A percentile compares a stretch with the other conserved stretches of the same genome.
Evolutionary conservation across 2,329 filamentous ascomycete species (phyloP).

Genomic region (Scedosporium dehoogii): DNA sequence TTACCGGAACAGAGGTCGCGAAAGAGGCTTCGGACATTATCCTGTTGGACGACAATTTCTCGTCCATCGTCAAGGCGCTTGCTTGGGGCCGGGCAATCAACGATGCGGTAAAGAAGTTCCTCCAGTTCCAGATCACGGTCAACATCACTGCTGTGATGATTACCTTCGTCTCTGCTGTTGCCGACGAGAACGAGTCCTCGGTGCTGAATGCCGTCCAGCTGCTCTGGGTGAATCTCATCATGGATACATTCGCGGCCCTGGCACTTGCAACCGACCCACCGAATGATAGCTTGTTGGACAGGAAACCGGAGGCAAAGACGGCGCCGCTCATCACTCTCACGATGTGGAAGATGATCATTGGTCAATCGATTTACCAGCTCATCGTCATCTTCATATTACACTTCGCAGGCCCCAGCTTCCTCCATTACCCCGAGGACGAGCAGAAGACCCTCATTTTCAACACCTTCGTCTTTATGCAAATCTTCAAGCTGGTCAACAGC

Average conservation of each 20-base stretch:
- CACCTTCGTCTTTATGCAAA: conserved; percentile 78
- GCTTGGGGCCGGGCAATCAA: conserved; percentile 62
- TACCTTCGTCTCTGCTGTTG: conserved; percentile 54
- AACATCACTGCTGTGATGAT: conserved; percentile 59
- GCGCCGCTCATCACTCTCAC: conserved; percentile 62
- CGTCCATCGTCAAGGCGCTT: conserved; percentile 55
- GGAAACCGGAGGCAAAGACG: conserved; percentile 64
- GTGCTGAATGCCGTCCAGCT: conserved; percentile 58
- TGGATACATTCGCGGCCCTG: conserved; percentile 59
- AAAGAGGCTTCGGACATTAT: conserved; percentile 62
- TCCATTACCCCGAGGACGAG: conserved; percentile 33
- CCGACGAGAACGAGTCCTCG: conserved; percentile 41
- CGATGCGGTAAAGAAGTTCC: conserved; percentile 58
- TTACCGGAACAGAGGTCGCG: conserved; percentile 56
- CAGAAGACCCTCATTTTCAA: conserved; percentile 68
- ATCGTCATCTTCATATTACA: conserved; percentile 63
- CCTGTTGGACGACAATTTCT: conserved; percentile 57
- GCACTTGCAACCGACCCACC: conserved; percentile 56
- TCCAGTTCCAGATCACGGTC: conserved; percentile 62
- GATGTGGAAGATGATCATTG: conserved; percentile 89
- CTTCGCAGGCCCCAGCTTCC: conserved; percentile 39
- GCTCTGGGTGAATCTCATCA: conserved; percentile 61
- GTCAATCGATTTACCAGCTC: conserved; percentile 69
- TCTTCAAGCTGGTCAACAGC: conserved; percentile 70
- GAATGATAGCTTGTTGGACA: conserved; percentile 44